phyloP scores from a whole-genome alignment of 2,329 filamentous ascomycete species.

The Pseudopyricularia cyperi region DNA sequence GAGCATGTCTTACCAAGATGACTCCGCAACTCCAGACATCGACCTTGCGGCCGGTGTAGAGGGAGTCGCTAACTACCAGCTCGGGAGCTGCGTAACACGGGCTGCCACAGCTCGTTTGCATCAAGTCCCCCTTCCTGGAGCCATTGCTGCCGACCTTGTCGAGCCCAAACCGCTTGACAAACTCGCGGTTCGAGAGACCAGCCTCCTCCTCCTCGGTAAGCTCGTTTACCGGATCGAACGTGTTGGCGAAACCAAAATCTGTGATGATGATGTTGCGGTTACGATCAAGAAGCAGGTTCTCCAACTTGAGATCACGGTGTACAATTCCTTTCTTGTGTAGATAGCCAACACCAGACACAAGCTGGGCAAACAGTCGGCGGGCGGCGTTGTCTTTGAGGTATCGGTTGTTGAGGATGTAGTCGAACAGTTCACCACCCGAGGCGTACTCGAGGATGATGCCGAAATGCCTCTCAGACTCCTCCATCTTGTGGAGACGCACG shows the following conservation, averaged over 20 bases:
- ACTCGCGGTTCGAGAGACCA: slow-evolving; percentile 75
- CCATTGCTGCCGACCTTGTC: slow-evolving; percentile 67
- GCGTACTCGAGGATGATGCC: slow-evolving; percentile 98
- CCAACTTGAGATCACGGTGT: slow-evolving; percentile 89
- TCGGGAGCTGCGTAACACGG: slow-evolving; percentile 96
- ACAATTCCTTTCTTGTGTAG: slow-evolving; percentile 98
- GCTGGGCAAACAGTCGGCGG: slow-evolving; percentile 81
- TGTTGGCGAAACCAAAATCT: slow-evolving; percentile 98
- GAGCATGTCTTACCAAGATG: slow-evolving; percentile 61
- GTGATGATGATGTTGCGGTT: slow-evolving; percentile 99
- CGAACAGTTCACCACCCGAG: slow-evolving; percentile 92
- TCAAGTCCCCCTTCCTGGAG: slow-evolving; percentile 76
- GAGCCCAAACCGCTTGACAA: slow-evolving; percentile 73
- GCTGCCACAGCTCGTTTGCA: slow-evolving; percentile 98
- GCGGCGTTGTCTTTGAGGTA: slow-evolving; percentile 92
- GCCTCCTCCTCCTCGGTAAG: slow-evolving; percentile 82
- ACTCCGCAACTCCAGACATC: slow-evolving; percentile 99
- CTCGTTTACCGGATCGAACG: slow-evolving; percentile 81
- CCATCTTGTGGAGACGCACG: slow-evolving; percentile 93
- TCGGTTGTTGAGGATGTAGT: slow-evolving; percentile 92
- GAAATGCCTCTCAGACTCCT: slow-evolving; percentile 92
- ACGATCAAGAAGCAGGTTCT: slow-evolving; percentile 87
- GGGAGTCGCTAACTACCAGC: slow-evolving; percentile 88
- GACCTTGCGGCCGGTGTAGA: slow-evolving; percentile 95
- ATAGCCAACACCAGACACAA: slow-evolving; percentile 93